Base-by-base conservation (phyloP, 495 filamentous ascomycete genomes). In the Oidiodendron maius region DNA sequence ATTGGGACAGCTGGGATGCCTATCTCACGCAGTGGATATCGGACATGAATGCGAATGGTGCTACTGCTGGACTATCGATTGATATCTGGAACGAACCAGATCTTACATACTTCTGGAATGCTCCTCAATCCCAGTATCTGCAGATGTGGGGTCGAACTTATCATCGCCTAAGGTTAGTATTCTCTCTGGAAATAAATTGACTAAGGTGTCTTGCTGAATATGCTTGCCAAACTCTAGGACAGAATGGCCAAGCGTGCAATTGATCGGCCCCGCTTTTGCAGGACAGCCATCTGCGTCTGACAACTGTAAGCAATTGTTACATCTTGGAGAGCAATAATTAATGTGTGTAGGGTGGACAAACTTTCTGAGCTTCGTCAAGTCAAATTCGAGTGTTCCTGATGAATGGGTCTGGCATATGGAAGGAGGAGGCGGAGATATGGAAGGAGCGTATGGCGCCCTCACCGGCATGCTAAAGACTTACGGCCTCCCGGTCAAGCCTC, bases 11-110 rank as follows among this genome's bases (percentile, higher is more conserved):
- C 25, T 70, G 62, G 40, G 65, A 72, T 42, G 28, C 46, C 1
- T 71, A 67, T 38, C 26, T 72, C 2, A 56, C 46, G 0, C 61
- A 58, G 16, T 43, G 66, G 9, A 58, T 66, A 17, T 35, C 46
- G 0, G 66, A 69, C 40, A 55, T 72, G 40, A 59, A 61, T 12
- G 52, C 50, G 4, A 60, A 67, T 35, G 37, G 59, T 40, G 61
- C 62, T 30, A 51, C 60, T 1, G 56, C 61, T 18, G 64, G 61
- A 3, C 50, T 68, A 8, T 59, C 64, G 13, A 52, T 56, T 22
- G 67, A 71, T 50, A 62, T 66, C 18, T 73, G 70, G 70, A 73
- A 71, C 50, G 70, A 73, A 52, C 64, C 67, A 12, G 70, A 71
- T 20, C 40, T 59, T 13, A 28, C 22, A 8, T 44, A 46, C 3